Percentiles rank a stretch among this genome's conserved stretches.
Evolutionary conservation across 306 rosid species (phyloP).

Genomic region (Coriaria nepalensis): DNA sequence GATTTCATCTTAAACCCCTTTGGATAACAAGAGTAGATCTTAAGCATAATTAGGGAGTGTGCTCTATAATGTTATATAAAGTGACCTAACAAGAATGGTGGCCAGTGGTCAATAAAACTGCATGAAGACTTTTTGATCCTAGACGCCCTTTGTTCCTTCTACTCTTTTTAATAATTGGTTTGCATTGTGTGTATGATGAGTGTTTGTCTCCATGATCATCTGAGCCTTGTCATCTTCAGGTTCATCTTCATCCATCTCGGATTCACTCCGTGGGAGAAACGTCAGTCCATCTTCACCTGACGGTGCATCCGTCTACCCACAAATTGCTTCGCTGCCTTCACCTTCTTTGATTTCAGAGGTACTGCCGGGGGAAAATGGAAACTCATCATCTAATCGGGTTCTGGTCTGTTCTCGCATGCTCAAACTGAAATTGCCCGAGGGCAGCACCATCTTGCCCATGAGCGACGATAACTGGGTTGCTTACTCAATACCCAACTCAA

Average conservation of each 20-base stretch:
- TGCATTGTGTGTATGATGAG: too few relatives aligned
- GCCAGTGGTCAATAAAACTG: too few relatives aligned
- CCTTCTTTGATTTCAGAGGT: conserved; percentile 8
- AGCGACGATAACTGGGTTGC: conserved; percentile 50
- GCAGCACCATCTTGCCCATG: conserved; percentile 19
- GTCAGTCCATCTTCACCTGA: conserved; percentile 11
- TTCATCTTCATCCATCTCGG: background rate
- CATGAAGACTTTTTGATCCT: too few relatives aligned
- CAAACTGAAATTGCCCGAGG: conserved; percentile 18
- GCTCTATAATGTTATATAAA: too few relatives aligned
- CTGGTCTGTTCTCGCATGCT: conserved; percentile 23
- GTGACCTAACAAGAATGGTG: too few relatives aligned
- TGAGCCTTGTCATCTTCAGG: conserved; percentile 12
- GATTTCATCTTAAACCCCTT: too few relatives aligned
- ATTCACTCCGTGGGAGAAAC: too few relatives aligned
- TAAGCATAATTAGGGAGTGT: too few relatives aligned
- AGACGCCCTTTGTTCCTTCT: too few relatives aligned
- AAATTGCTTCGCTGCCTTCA: conserved; percentile 13
- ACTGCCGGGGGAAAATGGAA: conserved; percentile 11
- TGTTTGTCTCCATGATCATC: background rate
- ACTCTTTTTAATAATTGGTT: too few relatives aligned
- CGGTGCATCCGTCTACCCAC: background rate
- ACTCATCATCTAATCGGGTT: conserved; percentile 9
- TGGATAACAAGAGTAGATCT: too few relatives aligned
- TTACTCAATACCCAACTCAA: conserved; percentile 8